phyloP scores from a whole-genome alignment of 2,329 filamentous ascomycete species.

The Cladosporium sp. region DNA sequence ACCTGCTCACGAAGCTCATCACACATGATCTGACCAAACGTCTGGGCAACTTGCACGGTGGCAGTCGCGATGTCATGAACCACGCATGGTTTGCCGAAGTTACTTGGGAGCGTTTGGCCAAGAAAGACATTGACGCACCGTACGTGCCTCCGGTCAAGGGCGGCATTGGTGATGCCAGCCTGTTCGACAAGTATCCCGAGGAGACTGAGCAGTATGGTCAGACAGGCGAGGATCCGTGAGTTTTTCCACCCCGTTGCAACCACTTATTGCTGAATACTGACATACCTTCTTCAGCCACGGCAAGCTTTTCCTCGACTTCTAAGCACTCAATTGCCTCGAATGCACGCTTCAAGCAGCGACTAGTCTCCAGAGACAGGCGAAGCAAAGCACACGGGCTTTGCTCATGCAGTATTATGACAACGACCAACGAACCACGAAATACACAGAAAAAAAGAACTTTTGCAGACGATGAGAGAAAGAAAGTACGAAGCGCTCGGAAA shows the following conservation, averaged over 20 bases:
- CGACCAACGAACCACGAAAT: conserved; percentile 13
- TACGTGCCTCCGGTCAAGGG: conserved; percentile 96
- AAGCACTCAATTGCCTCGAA: not conserved
- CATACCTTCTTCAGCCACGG: conserved; percentile 59
- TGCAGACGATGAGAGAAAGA: not conserved
- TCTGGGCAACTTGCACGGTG: conserved; percentile 88
- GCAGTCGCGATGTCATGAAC: conserved; percentile 88
- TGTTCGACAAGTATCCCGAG: conserved; percentile 97
- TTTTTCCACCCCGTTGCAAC: conserved; percentile 36
- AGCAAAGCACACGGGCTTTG: not conserved
- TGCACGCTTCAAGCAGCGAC: not conserved
- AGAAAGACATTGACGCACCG: conserved; percentile 97
- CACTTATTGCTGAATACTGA: conserved; percentile 22
- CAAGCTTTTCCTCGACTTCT: conserved; percentile 76
- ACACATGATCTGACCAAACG: conserved; percentile 94
- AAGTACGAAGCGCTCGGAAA: conserved; percentile 12
- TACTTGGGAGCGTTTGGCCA: conserved; percentile 90
- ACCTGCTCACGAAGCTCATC: conserved; percentile 88
- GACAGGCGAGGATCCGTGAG: conserved; percentile 81
- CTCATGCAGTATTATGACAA: conserved; percentile 5
- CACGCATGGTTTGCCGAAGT: conserved; percentile 97
- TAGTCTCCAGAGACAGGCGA: not conserved
- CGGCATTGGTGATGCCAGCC: conserved; percentile 90
- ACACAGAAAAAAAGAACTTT: not conserved
- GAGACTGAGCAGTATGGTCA: conserved; percentile 90